phyloP scores from a whole-genome alignment of 208 protist genomes.

The Lotmaria passim region DNA sequence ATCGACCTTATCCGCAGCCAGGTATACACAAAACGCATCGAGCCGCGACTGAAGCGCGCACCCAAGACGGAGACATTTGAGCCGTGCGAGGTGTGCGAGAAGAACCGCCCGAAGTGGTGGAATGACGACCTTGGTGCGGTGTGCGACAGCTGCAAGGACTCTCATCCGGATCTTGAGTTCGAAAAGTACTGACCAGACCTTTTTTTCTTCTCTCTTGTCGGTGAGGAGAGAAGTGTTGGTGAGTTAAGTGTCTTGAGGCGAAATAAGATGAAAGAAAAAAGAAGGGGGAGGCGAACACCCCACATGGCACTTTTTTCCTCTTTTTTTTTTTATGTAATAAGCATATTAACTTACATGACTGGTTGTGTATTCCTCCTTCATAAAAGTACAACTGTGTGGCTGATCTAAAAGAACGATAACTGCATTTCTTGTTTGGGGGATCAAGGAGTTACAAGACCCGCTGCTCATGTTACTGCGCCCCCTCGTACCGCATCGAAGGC shows the following conservation, averaged over 20 bases:
- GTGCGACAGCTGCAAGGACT: slow-evolving; percentile 69
- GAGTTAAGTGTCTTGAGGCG: too few species aligned
- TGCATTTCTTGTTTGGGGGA: too few species aligned
- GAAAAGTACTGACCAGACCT: slow-evolving; percentile 56
- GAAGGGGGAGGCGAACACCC: background rate
- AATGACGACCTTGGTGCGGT: slow-evolving; percentile 78
- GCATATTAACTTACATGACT: too few species aligned
- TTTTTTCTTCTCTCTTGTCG: slow-evolving; percentile 2
- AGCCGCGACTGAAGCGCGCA: slow-evolving; percentile 74
- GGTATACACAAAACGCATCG: slow-evolving; percentile 76
- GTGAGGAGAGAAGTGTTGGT: background rate
- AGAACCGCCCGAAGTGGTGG: slow-evolving; percentile 76
- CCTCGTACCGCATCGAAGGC: too few species aligned
- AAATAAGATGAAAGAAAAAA: background rate
- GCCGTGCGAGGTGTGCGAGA: slow-evolving; percentile 78
- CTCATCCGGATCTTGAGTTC: slow-evolving; percentile 40
- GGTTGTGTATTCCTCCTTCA: too few species aligned
- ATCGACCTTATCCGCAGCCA: slow-evolving; percentile 71
- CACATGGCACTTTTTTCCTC: background rate
- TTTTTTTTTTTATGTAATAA: too few species aligned
- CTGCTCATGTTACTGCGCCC: too few species aligned
- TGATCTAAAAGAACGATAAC: too few species aligned
- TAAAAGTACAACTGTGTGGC: too few species aligned
- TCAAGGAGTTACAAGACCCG: too few species aligned
- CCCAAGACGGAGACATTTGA: slow-evolving; percentile 85